These are phyloP conservation scores for Pythium oligandrum DNA, from an alignment of 352 stramenopile genomes.

Conservation along the genomic window DNA sequence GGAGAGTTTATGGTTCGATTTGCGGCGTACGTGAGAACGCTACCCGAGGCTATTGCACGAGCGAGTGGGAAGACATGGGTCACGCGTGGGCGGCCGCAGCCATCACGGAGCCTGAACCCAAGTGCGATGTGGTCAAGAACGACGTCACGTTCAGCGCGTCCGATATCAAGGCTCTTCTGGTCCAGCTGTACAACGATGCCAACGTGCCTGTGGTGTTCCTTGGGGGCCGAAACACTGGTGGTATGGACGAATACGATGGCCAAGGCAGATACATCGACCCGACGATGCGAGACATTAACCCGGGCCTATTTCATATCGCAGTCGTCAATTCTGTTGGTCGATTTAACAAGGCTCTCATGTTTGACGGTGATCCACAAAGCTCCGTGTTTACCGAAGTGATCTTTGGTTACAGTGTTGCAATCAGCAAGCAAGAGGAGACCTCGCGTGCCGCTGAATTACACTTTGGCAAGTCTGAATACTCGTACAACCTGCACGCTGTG, in stretches of 20 bases:
- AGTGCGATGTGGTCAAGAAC: constrained; percentile 17
- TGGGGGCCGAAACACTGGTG: constrained; percentile 10
- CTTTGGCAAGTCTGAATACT: too few species aligned
- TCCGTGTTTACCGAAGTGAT: neutral
- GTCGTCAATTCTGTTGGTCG: constrained; percentile 16
- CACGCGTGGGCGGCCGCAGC: constrained; percentile 16
- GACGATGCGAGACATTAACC: constrained; percentile 12
- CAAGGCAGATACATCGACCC: constrained; percentile 13
- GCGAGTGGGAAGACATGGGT: constrained; percentile 16
- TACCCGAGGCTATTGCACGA: constrained; percentile 6
- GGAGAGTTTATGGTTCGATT: neutral
- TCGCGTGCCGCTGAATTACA: too few species aligned
- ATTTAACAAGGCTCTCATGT: constrained; percentile 6
- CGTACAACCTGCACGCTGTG: too few species aligned
- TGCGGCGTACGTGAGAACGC: constrained; percentile 11
- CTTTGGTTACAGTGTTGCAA: too few species aligned
- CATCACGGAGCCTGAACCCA: constrained; percentile 15
- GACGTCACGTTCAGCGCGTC: constrained; percentile 17
- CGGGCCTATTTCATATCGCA: constrained; percentile 18
- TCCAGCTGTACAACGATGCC: constrained; percentile 21
- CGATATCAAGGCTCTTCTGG: constrained; percentile 34
- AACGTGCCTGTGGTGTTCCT: constrained; percentile 6
- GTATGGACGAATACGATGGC: constrained; percentile 1
- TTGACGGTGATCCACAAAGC: constrained; percentile 13
- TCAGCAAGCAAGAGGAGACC: too few species aligned